These are phyloP conservation scores for Moricandia moricandioides DNA, from an alignment of 345 rosid species.

Conservation along the genomic window DNA sequence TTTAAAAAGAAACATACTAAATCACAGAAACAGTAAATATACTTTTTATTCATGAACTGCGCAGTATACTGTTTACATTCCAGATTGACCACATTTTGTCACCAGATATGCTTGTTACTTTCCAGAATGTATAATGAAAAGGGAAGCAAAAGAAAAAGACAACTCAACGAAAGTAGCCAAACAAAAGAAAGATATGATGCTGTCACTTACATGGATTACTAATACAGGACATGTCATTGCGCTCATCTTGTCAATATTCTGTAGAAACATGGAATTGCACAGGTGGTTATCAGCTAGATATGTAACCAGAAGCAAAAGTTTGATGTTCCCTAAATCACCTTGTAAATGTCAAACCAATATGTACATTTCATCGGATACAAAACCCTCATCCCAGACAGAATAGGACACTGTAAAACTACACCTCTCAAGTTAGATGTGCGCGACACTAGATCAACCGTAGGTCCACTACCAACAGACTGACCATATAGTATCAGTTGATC, in stretches of 20 bases:
- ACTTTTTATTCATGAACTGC: constrained; percentile 3
- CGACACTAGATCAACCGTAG: too few species aligned
- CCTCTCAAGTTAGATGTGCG: constrained; percentile 26
- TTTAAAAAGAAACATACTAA: background rate
- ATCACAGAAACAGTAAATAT: background rate
- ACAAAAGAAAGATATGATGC: constrained; percentile 1
- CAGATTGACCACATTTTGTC: constrained; percentile 30
- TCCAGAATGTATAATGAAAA: background rate
- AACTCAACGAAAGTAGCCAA: background rate
- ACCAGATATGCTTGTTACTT: too few species aligned
- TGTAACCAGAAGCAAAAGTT: constrained; percentile 13
- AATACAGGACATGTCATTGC: constrained; percentile 69
- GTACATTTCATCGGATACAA: constrained; percentile 86
- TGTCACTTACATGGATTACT: constrained; percentile 72
- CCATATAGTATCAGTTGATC: too few species aligned
- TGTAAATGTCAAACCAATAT: constrained; percentile 94
- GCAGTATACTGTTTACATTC: background rate
- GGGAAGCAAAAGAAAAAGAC: background rate
- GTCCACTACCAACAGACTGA: too few species aligned
- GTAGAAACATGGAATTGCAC: constrained; percentile 5
- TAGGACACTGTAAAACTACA: constrained; percentile 81
- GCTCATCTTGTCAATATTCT: constrained; percentile 89
- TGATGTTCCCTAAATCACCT: constrained; percentile 44
- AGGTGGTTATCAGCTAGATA: background rate
- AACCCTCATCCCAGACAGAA: constrained; percentile 90